Conservation (phyloP, 805 yeast genomes). For the Candida peoriensis region DNA sequence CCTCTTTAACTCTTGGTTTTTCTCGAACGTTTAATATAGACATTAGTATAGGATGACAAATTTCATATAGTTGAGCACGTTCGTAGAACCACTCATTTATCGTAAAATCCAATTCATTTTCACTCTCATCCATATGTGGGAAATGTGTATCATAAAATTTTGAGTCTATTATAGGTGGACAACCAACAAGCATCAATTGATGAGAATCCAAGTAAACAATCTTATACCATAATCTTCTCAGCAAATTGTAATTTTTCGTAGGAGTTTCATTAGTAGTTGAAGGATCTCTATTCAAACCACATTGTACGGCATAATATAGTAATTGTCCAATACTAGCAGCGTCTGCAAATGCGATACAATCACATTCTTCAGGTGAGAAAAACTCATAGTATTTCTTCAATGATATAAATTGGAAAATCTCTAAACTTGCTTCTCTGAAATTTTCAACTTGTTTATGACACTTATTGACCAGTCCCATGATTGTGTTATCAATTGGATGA, state of each 20-base stretch:
- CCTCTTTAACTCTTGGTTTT: slow-evolving; percentile 12
- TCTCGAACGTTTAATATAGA: slow-evolving; percentile 15
- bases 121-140: slow-evolving; percentile 21
- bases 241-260: slow-evolving; percentile 9
- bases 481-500: slow-evolving; percentile 12
- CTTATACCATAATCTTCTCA: slow-evolving; percentile 23
- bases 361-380: slow-evolving; percentile 22
- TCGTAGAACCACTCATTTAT: slow-evolving; percentile 15
- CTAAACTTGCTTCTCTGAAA: slow-evolving; percentile 12
- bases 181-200: slow-evolving; percentile 17
- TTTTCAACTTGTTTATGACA: slow-evolving; percentile 14
- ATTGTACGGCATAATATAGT: slow-evolving; percentile 17
- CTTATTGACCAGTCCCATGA: slow-evolving; percentile 8
- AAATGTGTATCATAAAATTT: slow-evolving; percentile 20
- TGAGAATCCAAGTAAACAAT: slow-evolving; percentile 17
- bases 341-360: slow-evolving; percentile 16
- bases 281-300: slow-evolving; percentile 22
- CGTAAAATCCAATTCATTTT: slow-evolving; percentile 15
- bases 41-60: slow-evolving; percentile 15
- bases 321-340: slow-evolving; percentile 18
- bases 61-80: slow-evolving; percentile 10
- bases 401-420: slow-evolving; percentile 17
- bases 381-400: slow-evolving; percentile 14
- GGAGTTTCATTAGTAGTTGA: background rate
- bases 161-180: slow-evolving; percentile 19